These are phyloP conservation scores for Ustilago esculenta DNA, from an alignment of 1,284 basidiomycete species.

Conservation along the genomic window DNA sequence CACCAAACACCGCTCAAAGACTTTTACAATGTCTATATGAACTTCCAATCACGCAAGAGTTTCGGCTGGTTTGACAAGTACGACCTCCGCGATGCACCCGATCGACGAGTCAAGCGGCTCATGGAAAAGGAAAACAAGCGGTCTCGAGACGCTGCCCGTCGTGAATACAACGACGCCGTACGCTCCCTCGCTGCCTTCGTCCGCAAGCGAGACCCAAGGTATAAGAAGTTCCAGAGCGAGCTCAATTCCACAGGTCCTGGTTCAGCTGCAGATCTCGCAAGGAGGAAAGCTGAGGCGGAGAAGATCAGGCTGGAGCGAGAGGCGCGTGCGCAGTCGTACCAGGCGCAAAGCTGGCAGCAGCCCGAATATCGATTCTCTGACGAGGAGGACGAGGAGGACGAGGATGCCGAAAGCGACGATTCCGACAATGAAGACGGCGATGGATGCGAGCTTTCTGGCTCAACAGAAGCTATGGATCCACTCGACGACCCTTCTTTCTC, in stretches of 20 bases:
- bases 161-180: slow-evolving; percentile 93
- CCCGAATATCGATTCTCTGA: slow-evolving; percentile 54
- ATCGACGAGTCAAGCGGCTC: slow-evolving; percentile 79
- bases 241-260: slow-evolving; percentile 76
- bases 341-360: slow-evolving; percentile 60
- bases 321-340: slow-evolving; percentile 75
- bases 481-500: slow-evolving; percentile 32
- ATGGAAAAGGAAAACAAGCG: slow-evolving; percentile 99
- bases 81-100: slow-evolving; percentile 84
- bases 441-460: background rate
- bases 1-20: slow-evolving; percentile 56
- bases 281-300: slow-evolving; percentile 70
- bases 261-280: slow-evolving; percentile 69
- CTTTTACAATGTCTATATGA: slow-evolving; percentile 89
- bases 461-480: slow-evolving; percentile 6
- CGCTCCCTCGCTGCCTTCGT: slow-evolving; percentile 80
- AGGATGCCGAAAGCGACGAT: slow-evolving; percentile 5
- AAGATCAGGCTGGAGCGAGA: slow-evolving; percentile 67
- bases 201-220: slow-evolving; percentile 91
- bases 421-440: slow-evolving; percentile 34
- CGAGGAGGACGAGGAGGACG: slow-evolving; percentile 23
- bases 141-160: slow-evolving; percentile 82
- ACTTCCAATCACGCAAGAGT: slow-evolving; percentile 87
- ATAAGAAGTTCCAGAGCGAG: slow-evolving; percentile 72
- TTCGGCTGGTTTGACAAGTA: slow-evolving; percentile 90